Evolutionary conservation across 257 asterid species (phyloP), one percentile per base, ranked within the genome.

Genomic region (Solanum lignicaule): DNA sequence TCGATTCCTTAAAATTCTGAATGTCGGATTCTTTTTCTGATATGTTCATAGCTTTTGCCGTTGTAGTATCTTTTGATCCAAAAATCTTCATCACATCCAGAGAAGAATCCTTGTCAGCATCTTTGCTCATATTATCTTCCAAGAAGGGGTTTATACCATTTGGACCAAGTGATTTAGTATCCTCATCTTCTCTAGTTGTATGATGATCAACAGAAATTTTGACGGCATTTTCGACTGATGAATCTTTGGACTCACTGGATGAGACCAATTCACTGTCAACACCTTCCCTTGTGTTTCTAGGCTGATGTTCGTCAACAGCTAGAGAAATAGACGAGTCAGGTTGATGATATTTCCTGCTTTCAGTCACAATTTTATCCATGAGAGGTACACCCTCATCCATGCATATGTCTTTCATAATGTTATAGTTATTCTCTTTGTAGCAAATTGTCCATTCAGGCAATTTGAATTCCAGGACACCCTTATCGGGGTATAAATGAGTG

Each of bases 331-430:
- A 65, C 32, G 25, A 58, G 29, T 84, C 90, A 32, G 87, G 31
- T 83, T 88, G 88, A 83, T 86, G 93, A 87, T 89, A 90, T 74
- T 91, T 85, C 76, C 35, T 78, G 87, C 68, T 89, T 76, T 88
- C 94, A 48, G 86, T 84, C 86, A 89, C 88, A 84, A 46, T 84
- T 86, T 92, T 90, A 46, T 90, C 95, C 69, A 88, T 90, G 20
- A 71, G 83, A 71, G 93, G 92, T 89, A 88, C 84, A 86, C 98
- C 95, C 87, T 94, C 95, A 68, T 96, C 98, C 14, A 96, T 90
- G 46, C 99, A 92, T 83, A 96, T 96, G 89, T 96, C 99, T 90
- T 94, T 96, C 87, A 92, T 88, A 88, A 72, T 71, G 68, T 93
- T 92, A 83, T 78, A 84, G 88, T 89, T 86, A 33, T 85, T 92